Conservation (phyloP, 2,329 filamentous ascomycete species). For the Aspergillus puulaauensis region DNA sequence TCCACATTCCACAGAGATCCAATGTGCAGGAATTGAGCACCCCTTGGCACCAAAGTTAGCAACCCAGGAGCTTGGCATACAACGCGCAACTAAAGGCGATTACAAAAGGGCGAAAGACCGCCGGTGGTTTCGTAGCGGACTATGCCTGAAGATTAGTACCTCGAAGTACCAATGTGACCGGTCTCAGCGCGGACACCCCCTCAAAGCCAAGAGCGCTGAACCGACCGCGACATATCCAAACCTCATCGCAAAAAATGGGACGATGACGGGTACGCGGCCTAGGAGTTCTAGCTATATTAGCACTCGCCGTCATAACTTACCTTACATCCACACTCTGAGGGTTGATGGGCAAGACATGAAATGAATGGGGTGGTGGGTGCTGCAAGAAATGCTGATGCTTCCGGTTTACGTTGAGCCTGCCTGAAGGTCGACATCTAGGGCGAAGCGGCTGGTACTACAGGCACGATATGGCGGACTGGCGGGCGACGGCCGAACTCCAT, state of each 20-base stretch:
- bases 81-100: background rate
- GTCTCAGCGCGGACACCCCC: too few species aligned
- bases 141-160: background rate
- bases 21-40: background rate
- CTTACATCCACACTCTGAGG: background rate
- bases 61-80: background rate
- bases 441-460: constrained; percentile 23
- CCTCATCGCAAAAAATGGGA: background rate
- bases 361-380: background rate
- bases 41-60: background rate
- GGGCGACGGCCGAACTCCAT: constrained; percentile 17
- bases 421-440: constrained; percentile 3
- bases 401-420: constrained; percentile 9
- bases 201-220: background rate
- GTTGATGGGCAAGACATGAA: background rate
- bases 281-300: background rate
- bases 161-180: background rate
- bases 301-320: constrained; percentile 2
- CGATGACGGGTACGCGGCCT: background rate
- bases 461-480: constrained; percentile 21
- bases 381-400: background rate
- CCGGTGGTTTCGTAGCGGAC: background rate
- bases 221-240: background rate
- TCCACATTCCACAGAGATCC: background rate
- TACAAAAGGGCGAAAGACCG: background rate